Base-by-base conservation (phyloP, 768 basidiomycete species). In the Suillus variegatus region DNA sequence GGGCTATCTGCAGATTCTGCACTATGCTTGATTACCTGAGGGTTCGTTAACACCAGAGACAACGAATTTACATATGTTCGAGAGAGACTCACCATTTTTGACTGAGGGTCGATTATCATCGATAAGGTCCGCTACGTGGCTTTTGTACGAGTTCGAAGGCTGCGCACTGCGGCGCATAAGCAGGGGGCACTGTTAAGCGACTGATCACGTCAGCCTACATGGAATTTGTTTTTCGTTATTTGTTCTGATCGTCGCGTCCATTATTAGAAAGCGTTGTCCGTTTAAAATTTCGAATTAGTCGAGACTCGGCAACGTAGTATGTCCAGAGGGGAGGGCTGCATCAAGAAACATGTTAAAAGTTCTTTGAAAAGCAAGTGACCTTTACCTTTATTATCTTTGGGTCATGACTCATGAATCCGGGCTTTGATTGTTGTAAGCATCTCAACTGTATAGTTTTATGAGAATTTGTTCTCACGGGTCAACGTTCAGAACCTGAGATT, bases 1-100 rank as follows among this genome's bases (percentile, higher is more conserved):
- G 86, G 86, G 47, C 65, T 81, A 14, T 87, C 75, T 3, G 32
- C 32, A 32, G 32, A 32, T 32, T 32, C 32, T 32, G 65, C 54
- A 36, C 12, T 62, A 55, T 74, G 40, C 20, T 25, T n/a, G n/a
- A 61, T 12, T 35, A 14, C 43, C 22, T 62, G 41, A 18, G 36
- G 16, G 12, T 25, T 20, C 20, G 14, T 54, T 35, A 13, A n/a
- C 1, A 18, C 43, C 18, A 69, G 54, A 6, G 6, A 32, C 12
- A 20, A 4, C 3, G 1, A 12, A 1, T 20, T 36, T 28, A 28
- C n/a, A 41, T 32, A 38, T 55, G 2, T 36, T n/a, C 10, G 12
- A 36, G 6, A n/a, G n/a, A 20, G 20, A 57, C 71, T 47, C 38
- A 77, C 75, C 75, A 76, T 78, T 46, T 71, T 70, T 16, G 68